Conservation (phyloP, 2,329 filamentous ascomycete genomes). For the Colletotrichum cuscutae region DNA sequence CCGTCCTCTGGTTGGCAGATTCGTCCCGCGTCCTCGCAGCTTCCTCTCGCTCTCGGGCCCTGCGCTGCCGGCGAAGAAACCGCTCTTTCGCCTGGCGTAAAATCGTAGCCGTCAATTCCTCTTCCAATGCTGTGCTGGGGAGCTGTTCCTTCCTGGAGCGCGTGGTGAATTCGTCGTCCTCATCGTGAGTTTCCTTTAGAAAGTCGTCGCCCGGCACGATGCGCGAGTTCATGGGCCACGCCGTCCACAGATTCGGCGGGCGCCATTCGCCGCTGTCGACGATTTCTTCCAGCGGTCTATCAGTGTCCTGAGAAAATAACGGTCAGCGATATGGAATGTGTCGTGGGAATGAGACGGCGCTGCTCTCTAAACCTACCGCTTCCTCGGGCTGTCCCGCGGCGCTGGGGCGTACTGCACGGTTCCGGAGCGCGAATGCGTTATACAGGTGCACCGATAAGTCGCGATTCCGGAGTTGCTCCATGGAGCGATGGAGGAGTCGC, state of each 20-base stretch:
- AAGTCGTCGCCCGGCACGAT: slow-evolving; percentile 70
- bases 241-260: slow-evolving; percentile 76
- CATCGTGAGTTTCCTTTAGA: slow-evolving; percentile 54
- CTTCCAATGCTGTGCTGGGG: slow-evolving; percentile 73
- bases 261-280: slow-evolving; percentile 54
- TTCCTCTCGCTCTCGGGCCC: not conserved
- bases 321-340: not conserved
- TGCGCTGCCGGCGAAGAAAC: slow-evolving; percentile 57
- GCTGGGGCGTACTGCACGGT: slow-evolving; percentile 41
- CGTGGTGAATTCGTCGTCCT: slow-evolving; percentile 62
- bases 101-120: slow-evolving; percentile 74
- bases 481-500: slow-evolving; percentile 68
- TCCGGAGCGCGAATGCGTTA: slow-evolving; percentile 78
- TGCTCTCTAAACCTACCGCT: not conserved
- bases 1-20: not conserved
- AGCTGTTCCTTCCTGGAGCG: slow-evolving; percentile 53
- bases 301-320: not conserved
- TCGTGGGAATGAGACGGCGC: not conserved
- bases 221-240: slow-evolving; percentile 79
- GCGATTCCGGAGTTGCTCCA: slow-evolving; percentile 70
- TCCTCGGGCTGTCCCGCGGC: slow-evolving; percentile 2
- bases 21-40: not conserved
- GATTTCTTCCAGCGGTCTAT: slow-evolving; percentile 12
- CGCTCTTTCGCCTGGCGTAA: slow-evolving; percentile 74
- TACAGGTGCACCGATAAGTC: slow-evolving; percentile 83